Conservation (phyloP, 2,329 filamentous ascomycete species). For the Helicocarpus griseus region DNA sequence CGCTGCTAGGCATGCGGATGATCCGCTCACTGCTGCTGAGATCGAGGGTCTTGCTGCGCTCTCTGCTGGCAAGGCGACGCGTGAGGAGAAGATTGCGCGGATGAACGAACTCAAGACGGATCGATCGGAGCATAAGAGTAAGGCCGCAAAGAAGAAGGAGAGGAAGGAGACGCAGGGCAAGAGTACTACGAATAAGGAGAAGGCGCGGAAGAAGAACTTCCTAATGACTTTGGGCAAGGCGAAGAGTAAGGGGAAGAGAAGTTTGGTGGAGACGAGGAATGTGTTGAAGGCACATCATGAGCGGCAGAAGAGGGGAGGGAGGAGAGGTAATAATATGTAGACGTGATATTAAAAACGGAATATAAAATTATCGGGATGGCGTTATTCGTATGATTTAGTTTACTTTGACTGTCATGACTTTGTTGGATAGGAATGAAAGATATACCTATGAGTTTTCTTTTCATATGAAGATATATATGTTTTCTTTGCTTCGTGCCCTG, state of each 20-base stretch:
- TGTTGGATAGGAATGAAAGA: too few species aligned
- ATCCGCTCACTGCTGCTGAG: constrained; percentile 79
- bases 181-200: constrained; percentile 95
- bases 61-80: constrained; percentile 64
- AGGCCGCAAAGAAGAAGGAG: constrained; percentile 71
- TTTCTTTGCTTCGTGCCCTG: too few species aligned
- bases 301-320: constrained; percentile 73
- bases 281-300: constrained; percentile 73
- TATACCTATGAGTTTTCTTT: too few species aligned
- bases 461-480: too few species aligned
- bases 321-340: constrained; percentile 56
- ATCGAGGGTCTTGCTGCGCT: constrained; percentile 80
- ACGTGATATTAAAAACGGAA: too few species aligned
- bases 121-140: constrained; percentile 72
- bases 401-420: too few species aligned
- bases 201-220: constrained; percentile 96
- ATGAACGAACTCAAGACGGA: constrained; percentile 74
- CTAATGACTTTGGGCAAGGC: constrained; percentile 97
- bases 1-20: constrained; percentile 62
- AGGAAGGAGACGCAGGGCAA: constrained; percentile 86
- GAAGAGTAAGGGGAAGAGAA: constrained; percentile 89
- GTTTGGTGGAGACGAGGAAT: constrained; percentile 74
- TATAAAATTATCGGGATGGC: too few species aligned
- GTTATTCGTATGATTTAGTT: too few species aligned
- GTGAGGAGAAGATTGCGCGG: constrained; percentile 77